Percentiles rank a stretch among this genome's conserved stretches.
Evolutionary conservation across 805 yeast genomes (phyloP).

Genomic region (Saccharomyces jurei): DNA sequence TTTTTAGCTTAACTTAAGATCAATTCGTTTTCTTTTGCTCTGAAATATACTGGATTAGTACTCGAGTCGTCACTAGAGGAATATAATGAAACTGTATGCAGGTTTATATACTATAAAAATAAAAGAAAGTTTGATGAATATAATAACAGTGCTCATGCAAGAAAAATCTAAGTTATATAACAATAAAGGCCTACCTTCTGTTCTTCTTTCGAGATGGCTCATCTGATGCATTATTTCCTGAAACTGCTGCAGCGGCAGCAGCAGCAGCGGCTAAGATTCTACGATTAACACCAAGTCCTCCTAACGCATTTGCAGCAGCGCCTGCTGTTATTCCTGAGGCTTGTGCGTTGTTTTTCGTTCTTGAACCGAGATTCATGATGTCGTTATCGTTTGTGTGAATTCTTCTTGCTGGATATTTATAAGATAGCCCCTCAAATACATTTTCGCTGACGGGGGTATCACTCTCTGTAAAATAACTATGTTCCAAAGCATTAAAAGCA

Average conservation of each 20-base stretch:
- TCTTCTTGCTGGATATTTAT: constrained; percentile 77
- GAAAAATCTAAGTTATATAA: not conserved
- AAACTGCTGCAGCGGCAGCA: constrained; percentile 32
- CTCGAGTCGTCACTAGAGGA: not conserved
- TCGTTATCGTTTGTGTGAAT: constrained; percentile 84
- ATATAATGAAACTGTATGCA: not conserved
- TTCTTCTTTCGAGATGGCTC: constrained; percentile 27
- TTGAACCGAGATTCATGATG: constrained; percentile 35
- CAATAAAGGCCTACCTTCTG: constrained; percentile 14
- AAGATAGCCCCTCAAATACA: constrained; percentile 68
- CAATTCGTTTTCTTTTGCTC: too few relatives aligned
- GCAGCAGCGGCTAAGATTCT: constrained; percentile 34
- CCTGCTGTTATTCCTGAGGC: not conserved
- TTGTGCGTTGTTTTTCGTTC: not conserved
- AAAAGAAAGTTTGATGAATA: not conserved
- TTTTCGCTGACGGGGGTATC: constrained; percentile 66
- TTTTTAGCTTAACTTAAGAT: too few relatives aligned
- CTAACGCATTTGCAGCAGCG: constrained; percentile 21
- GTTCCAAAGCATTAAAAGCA: constrained; percentile 67
- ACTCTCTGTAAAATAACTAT: constrained; percentile 57
- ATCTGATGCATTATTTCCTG: constrained; percentile 16
- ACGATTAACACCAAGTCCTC: constrained; percentile 31
- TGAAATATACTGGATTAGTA: too few relatives aligned
- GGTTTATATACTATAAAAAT: not conserved
- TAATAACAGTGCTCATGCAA: not conserved